A percentile compares a stretch with the other conserved stretches of the same genome.
phyloP scores from a whole-genome alignment of 345 rosid species.

The Arabidopsis arenosa region DNA sequence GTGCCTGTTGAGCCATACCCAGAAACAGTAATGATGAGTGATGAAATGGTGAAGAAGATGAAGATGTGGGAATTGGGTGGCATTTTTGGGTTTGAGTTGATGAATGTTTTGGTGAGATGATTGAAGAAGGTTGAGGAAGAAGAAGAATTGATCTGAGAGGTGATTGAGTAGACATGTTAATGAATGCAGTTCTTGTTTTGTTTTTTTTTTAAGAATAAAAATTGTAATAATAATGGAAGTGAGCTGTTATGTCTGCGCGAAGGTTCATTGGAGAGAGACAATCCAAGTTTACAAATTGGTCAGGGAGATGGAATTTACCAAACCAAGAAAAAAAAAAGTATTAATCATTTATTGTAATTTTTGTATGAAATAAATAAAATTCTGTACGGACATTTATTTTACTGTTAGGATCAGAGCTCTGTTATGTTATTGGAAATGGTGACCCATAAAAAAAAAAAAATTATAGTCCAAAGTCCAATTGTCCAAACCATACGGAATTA shows the following conservation, averaged over 20 bases:
- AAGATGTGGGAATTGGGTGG: slow-evolving; percentile 30
- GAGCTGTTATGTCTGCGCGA: slow-evolving; percentile 52
- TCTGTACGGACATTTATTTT: slow-evolving; percentile 26
- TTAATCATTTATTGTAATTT: not conserved
- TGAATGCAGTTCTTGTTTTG: slow-evolving; percentile 37
- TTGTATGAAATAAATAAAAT: not conserved
- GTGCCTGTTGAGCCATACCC: slow-evolving; percentile 45
- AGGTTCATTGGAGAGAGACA: slow-evolving; percentile 50
- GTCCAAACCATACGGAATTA: not conserved
- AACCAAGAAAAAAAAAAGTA: not conserved
- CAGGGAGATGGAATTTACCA: slow-evolving; percentile 39
- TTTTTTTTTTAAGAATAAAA: not conserved
- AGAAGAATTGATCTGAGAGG: slow-evolving; percentile 42
- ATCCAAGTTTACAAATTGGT: slow-evolving; percentile 27
- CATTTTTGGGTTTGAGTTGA: slow-evolving; percentile 31
- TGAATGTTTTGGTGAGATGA: not conserved
- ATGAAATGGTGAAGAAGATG: not conserved
- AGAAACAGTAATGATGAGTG: slow-evolving; percentile 30
- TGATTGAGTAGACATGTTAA: slow-evolving; percentile 47
- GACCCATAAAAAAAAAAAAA: not conserved
- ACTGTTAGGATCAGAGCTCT: slow-evolving; percentile 1
- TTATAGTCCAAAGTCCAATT: not conserved
- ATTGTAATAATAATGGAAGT: slow-evolving; percentile 37
- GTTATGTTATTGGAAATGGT: not conserved
- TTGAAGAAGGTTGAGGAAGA: slow-evolving; percentile 1